Base-by-base conservation (phyloP, 2,329 filamentous ascomycete species). In the Thermoascus crustaceus region DNA sequence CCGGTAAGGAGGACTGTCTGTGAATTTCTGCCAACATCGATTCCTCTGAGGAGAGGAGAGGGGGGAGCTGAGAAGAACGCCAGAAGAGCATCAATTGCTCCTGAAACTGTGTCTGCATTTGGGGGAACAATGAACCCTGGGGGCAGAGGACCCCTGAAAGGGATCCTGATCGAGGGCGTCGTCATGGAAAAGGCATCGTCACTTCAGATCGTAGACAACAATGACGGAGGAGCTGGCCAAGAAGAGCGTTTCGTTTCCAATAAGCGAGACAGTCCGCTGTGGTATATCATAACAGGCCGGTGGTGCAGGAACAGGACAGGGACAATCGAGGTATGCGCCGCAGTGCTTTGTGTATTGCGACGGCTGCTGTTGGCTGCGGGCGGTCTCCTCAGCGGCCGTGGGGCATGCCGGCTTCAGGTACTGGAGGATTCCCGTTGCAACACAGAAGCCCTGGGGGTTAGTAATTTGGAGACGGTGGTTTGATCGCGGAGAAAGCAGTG, bases 71-170 rank as follows among this genome's bases (percentile, higher is more conserved):
- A 72, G 43, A 98, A 72, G 66, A 98, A 96, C 38, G 75, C 70
- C 19, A 75, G 67, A 31, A 98, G 72, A 3, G 88, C 87, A 20
- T 78, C 73, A 43, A 94, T 72, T 36, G 88, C 88, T 17, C 84
- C 85, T 4, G 73, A 59, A 24, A 83, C 57, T 2, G 82, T 82
- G 30, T 69, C 71, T 32, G 89, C 88, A 41, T 75, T 77, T 31
- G 71, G 61, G 3, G 91, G 91, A 41, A 86, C 72, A 55, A 91
- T 79, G 34, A 72, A 74, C 3, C 88, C 83, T 17, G 80, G 68
- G 16, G 88, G 78, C 37, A 95, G 73, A 26, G 84, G 80, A 46
- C 84, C 79, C 54, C 86, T 94, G 58, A 89, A 96, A 40, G 89
- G 89, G 51, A 96, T 93, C 48, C 87, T 80, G 67, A 94, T 80